Evolutionary conservation across 208 protist genomes (phyloP).

Genomic region (Leishmania mexicana): DNA sequence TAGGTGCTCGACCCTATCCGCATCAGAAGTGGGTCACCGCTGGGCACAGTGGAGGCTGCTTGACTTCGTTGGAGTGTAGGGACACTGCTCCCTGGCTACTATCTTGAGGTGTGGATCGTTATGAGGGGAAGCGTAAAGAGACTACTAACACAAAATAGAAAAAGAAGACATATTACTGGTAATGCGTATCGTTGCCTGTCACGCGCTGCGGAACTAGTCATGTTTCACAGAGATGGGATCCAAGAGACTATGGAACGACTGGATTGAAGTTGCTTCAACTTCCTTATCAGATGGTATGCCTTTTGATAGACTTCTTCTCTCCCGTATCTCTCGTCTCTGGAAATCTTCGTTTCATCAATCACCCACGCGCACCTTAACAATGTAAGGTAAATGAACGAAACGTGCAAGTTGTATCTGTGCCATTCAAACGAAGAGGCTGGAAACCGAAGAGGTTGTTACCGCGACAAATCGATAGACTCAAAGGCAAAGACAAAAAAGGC

Average conservation of each 20-base stretch:
- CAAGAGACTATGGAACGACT: neutral
- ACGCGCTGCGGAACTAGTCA: neutral
- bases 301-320: neutral
- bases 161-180: neutral
- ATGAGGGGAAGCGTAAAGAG: too few species aligned
- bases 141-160: neutral
- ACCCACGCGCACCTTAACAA: neutral
- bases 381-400: neutral
- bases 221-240: neutral
- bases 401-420: neutral
- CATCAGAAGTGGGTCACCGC: neutral
- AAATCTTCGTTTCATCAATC: neutral
- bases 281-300: neutral
- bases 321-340: neutral
- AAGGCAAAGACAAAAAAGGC: neutral
- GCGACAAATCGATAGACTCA: neutral
- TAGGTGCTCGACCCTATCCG: neutral
- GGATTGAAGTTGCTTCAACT: neutral
- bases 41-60: too few species aligned
- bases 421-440: neutral
- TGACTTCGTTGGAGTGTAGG: too few species aligned
- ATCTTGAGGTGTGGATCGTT: too few species aligned
- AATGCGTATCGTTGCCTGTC: neutral
- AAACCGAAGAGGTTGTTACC: neutral
- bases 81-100: too few species aligned